These are phyloP conservation scores for Aspergillus ochraceoroseus DNA, from an alignment of 2,329 filamentous ascomycete species.

Conservation along the genomic window DNA sequence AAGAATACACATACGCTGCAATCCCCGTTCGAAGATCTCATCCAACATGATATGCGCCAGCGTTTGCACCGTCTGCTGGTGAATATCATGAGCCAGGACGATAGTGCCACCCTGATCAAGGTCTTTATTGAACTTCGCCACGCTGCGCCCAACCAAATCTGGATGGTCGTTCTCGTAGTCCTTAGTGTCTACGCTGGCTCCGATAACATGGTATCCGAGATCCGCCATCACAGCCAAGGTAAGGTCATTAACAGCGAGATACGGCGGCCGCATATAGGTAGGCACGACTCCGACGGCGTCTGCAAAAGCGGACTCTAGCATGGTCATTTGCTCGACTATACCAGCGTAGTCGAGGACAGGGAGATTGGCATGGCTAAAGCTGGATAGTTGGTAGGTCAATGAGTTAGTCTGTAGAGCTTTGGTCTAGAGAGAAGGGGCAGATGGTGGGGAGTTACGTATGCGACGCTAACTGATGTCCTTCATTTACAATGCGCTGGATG, in stretches of 20 bases:
- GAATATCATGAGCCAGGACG: slow-evolving; percentile 38
- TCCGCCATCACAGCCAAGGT: slow-evolving; percentile 37
- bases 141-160: slow-evolving; percentile 27
- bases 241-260: slow-evolving; percentile 32
- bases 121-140: slow-evolving; percentile 31
- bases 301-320: slow-evolving; percentile 39
- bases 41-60: slow-evolving; percentile 34
- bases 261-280: slow-evolving; percentile 49
- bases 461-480: slow-evolving; percentile 47
- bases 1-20: slow-evolving; percentile 25
- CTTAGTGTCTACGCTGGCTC: slow-evolving; percentile 42
- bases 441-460: slow-evolving; percentile 37
- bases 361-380: slow-evolving; percentile 42
- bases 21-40: slow-evolving; percentile 42
- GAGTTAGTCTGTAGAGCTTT: neutral
- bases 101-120: slow-evolving; percentile 33
- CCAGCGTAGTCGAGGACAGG: slow-evolving; percentile 29
- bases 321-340: slow-evolving; percentile 40
- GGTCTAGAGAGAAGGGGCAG: neutral
- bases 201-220: slow-evolving; percentile 46
- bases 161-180: slow-evolving; percentile 40
- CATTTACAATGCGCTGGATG: slow-evolving; percentile 28
- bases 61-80: slow-evolving; percentile 33
- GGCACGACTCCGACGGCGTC: slow-evolving; percentile 44
- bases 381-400: slow-evolving; percentile 10